Base-by-base conservation (phyloP, 2,329 filamentous ascomycete genomes). In the Shiraia sp. region DNA sequence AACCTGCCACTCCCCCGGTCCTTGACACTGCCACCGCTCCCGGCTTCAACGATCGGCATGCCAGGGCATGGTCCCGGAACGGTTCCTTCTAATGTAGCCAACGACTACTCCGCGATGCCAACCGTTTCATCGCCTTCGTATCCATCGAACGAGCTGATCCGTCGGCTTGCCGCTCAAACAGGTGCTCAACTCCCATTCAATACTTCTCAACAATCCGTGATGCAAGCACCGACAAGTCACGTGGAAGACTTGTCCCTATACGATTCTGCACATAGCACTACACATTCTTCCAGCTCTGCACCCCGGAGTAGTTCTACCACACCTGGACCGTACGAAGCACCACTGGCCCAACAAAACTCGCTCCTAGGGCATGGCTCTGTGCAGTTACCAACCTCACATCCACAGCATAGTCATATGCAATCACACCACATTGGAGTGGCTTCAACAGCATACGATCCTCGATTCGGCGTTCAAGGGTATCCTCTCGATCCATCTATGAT, bases 1-100 rank as follows among this genome's bases (percentile, higher is more conserved):
- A 68, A 64, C 46, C 60, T 69, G 12, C 63, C 65, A 38, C 59
- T 70, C 40, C 67, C 67, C 40, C 60, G 60, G 38, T 63, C 64
- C 23, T 42, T 69, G 41, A 63, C 65, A 45, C 39, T 66, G 41
- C 52, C 61, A 12, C 48, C 53, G 25, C 40, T 60, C 29, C 49
- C 63, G 35, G 36, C 55, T 17, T 56, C 63, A 17, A 47, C 59
- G 27, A 63, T 66, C 27, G 54, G 59, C 37, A 49, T 66, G 25
- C 40, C 53, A 44, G 45, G 53, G 36, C 47, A 48, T 40, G 47
- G 55, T 25, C 49, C 57, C 42, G 58, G 51, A 22, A 52, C 61
- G 17, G 51, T 64, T 24, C 57, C 63, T 40, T 63, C 65, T 8
- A 65, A 63, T 32, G 51, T 61, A 27, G 40, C 42, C 39, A 59